Percentiles rank a stretch among this genome's conserved stretches.
These are phyloP conservation scores for Angophora floribunda DNA, from an alignment of 345 rosid genomes.

Conservation along the genomic window DNA sequence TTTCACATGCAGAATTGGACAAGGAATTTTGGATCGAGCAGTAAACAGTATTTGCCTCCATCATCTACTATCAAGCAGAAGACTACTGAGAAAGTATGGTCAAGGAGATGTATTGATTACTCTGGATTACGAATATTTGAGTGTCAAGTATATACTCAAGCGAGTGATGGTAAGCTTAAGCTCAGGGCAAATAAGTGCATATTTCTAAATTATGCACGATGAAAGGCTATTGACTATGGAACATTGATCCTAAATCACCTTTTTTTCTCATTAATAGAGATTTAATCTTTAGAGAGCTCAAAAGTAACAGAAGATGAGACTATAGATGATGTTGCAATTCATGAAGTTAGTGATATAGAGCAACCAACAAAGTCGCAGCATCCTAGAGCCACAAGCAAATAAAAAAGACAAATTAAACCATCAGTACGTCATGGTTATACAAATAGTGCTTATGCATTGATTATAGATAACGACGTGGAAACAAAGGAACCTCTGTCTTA, in stretches of 20 bases:
- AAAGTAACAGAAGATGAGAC: background rate
- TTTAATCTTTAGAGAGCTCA: background rate
- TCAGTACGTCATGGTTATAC: background rate
- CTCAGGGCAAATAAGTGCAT: background rate
- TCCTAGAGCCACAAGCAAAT: background rate
- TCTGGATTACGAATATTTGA: background rate
- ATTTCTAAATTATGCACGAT: background rate
- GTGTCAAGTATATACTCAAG: background rate
- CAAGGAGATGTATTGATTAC: background rate
- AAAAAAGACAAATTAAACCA: background rate
- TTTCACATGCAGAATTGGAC: background rate
- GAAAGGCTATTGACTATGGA: background rate
- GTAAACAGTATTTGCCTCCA: background rate
- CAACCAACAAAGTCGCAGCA: background rate
- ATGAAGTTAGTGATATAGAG: background rate
- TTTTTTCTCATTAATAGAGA: background rate
- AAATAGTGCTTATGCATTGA: background rate
- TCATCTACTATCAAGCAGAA: background rate
- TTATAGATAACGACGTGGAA: background rate
- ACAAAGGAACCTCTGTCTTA: background rate
- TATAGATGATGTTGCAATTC: background rate
- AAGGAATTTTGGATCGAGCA: background rate
- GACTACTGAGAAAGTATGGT: background rate
- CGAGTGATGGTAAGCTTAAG: background rate
- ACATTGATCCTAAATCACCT: background rate